phyloP scores from a whole-genome alignment of 192 early-diverging fungal genomes.

The Geosiphon pyriformis region DNA sequence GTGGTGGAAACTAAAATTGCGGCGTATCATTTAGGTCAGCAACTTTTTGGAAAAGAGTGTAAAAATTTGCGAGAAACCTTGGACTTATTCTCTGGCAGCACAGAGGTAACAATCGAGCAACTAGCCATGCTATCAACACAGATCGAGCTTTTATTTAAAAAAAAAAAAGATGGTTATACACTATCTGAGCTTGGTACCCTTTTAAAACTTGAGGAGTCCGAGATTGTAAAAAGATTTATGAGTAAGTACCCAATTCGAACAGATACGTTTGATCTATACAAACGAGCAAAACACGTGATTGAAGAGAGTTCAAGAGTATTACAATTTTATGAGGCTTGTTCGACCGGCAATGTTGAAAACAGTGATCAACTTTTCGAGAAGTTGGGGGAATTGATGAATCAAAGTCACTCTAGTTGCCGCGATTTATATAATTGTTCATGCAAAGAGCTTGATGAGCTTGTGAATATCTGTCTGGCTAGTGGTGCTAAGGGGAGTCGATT shows the following conservation, averaged over 20 bases:
- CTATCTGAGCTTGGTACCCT: slow-evolving; percentile 32
- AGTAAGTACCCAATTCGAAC: slow-evolving; percentile 52
- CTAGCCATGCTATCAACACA: slow-evolving; percentile 36
- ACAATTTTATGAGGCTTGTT: slow-evolving; percentile 59
- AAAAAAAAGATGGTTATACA: slow-evolving; percentile 20
- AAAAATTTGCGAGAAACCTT: slow-evolving; percentile 42
- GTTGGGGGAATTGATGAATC: slow-evolving; percentile 86
- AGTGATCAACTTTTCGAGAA: slow-evolving; percentile 32
- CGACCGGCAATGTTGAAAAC: slow-evolving; percentile 21
- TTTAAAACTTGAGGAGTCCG: slow-evolving; percentile 30
- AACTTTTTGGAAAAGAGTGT: slow-evolving; percentile 2
- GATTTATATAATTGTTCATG: slow-evolving; percentile 80
- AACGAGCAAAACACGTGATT: slow-evolving; percentile 80
- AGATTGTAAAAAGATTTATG: slow-evolving; percentile 38
- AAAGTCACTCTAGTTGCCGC: slow-evolving; percentile 77
- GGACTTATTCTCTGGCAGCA: slow-evolving; percentile 41
- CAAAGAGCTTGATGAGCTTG: slow-evolving; percentile 77
- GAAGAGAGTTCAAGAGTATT: slow-evolving; percentile 76
- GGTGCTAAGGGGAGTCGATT: slow-evolving; percentile 81
- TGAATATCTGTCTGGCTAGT: slow-evolving; percentile 49
- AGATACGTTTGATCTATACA: slow-evolving; percentile 66
- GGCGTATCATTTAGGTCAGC: slow-evolving; percentile 41
- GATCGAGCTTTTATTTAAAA: slow-evolving; percentile 31
- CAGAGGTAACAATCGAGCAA: slow-evolving; percentile 36
- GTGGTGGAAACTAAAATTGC: slow-evolving; percentile 87